Percentiles rank a stretch among this genome's conserved stretches.
Conservation (phyloP, 2,329 filamentous ascomycete genomes). For the Xylariaceae sp. region DNA sequence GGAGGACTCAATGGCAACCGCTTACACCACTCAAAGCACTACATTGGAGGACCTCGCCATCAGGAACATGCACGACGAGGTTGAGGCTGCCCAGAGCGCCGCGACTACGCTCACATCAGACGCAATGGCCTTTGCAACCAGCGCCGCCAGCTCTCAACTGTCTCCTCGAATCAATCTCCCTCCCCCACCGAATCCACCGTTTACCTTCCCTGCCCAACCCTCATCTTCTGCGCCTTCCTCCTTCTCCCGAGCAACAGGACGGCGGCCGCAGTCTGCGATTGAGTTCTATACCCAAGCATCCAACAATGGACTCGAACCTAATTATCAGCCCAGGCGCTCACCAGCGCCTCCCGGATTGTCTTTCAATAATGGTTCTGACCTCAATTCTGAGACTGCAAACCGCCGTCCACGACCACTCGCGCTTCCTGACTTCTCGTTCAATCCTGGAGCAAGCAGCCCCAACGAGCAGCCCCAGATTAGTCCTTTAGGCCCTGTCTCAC, state of each 20-base stretch:
- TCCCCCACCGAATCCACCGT: conserved; percentile 62
- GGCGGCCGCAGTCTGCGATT: conserved; percentile 53
- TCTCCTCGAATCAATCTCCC: conserved; percentile 40
- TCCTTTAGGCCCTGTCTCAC: conserved; percentile 54
- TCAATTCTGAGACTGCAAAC: conserved; percentile 9
- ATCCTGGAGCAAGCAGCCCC: conserved; percentile 42
- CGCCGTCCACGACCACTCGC: conserved; percentile 22
- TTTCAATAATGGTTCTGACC: conserved; percentile 50
- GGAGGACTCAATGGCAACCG: conserved; percentile 31
- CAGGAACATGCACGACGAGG: conserved; percentile 4
- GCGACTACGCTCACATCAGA: conserved; percentile 31
- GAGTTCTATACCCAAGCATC: conserved; percentile 32
- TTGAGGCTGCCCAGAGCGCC: conserved; percentile 23
- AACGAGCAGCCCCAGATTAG: conserved; percentile 42
- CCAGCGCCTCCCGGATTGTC: conserved; percentile 42
- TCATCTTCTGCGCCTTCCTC: conserved; percentile 48
- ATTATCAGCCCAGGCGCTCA: conserved; percentile 18
- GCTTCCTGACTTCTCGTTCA: conserved; percentile 51
- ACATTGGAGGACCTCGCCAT: conserved; percentile 18
- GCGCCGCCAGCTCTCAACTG: conserved; percentile 29
- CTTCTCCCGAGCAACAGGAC: conserved; percentile 46
- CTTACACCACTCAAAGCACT: conserved; percentile 37
- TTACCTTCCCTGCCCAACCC: conserved; percentile 58
- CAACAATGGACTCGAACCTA: conserved; percentile 19
- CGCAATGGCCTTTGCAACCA: conserved; percentile 19